Evolutionary conservation across 2,329 filamentous ascomycete genomes (phyloP), one percentile per base, ranked within the genome.

Genomic region (Colletotrichum graminicola): DNA sequence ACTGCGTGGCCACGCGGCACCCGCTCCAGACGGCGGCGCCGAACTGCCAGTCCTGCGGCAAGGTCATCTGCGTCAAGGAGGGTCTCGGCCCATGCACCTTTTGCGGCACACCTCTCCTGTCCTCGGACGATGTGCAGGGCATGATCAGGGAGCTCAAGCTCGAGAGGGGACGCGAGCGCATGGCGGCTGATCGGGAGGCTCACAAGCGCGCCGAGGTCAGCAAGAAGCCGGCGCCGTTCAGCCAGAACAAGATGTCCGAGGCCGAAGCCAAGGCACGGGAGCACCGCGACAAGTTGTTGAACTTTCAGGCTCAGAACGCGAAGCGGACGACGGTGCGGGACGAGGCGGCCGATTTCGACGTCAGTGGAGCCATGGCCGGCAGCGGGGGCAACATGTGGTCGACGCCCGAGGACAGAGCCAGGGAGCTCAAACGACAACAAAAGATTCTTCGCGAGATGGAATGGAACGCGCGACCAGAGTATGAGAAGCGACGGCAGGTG

Each of bases 51-150:
- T 91, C 88, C 55, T 99, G 96, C 77, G 96, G 96, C 71, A 98
- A 98, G 80, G 94, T 99, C 16, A 92, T 98, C 66, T 99, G 96
- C 79, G 90, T 97, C 32, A 95, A 96, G 77, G 95, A 99, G 81
- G 96, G 96, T 0, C 86, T 98, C 0, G 95, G 95, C 0, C 95
- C 95, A 0, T 99, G 96, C 80, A 98, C 95, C 0, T 98, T 93
- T 78, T 99, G 96, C 82, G 90, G 91, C 0, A 86, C 88, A 0
- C 90, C 94, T 0, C 84, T 99, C 0, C 84, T 99, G 10, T 91
- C 87, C 39, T 79, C 89, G 0, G 83, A 88, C 4, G 94, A 98
- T 66, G 89, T 97, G 12, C 92, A 97, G 76, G 90, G 88, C 43
- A 97, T 99, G 89, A 92, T 98, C 60, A 88, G 89, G 34, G 91